These are phyloP conservation scores for Naganishia kalamii DNA, from an alignment of 768 basidiomycete species.

Conservation along the genomic window DNA sequence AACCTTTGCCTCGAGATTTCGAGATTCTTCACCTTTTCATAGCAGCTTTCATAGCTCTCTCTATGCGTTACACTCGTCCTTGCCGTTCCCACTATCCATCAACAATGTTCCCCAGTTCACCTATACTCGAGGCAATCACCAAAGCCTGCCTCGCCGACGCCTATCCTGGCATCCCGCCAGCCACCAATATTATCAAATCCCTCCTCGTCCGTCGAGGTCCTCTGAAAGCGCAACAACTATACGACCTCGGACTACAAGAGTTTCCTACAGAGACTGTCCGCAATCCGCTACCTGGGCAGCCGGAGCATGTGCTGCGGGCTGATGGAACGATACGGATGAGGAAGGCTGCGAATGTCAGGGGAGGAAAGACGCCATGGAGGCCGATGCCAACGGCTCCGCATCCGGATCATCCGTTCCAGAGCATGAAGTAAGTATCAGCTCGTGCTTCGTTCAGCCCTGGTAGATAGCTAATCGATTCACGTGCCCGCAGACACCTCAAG, in stretches of 20 bases:
- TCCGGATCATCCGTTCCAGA: slow-evolving; percentile 38
- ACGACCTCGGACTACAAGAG: slow-evolving; percentile 25
- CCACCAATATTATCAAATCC: slow-evolving; percentile 18
- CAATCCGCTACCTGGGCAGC: slow-evolving; percentile 21
- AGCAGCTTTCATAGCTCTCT: too few species aligned
- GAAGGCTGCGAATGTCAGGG: slow-evolving; percentile 32
- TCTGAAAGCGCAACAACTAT: slow-evolving; percentile 29
- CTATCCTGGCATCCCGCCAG: slow-evolving; percentile 3
- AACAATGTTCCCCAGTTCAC: slow-evolving; percentile 7
- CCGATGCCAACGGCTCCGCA: slow-evolving; percentile 31
- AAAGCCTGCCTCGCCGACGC: slow-evolving; percentile 9
- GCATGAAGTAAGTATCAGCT: slow-evolving; percentile 30
- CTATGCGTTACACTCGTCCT: too few species aligned
- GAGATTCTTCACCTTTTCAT: too few species aligned
- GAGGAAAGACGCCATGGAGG: slow-evolving; percentile 31
- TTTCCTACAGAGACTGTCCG: slow-evolving; percentile 20
- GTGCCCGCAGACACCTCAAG: slow-evolving; percentile 32
- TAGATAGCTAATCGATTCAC: background rate
- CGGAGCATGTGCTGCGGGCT: slow-evolving; percentile 21
- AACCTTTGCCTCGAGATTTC: too few species aligned
- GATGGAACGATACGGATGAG: slow-evolving; percentile 34
- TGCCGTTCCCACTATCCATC: too few species aligned
- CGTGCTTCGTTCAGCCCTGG: background rate
- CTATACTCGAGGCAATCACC: slow-evolving; percentile 4
- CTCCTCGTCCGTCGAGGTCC: slow-evolving; percentile 19